Percentiles rank a stretch among this genome's conserved stretches.
phyloP scores from a whole-genome alignment of 768 basidiomycete genomes.

The Naematelia aurantialba region DNA sequence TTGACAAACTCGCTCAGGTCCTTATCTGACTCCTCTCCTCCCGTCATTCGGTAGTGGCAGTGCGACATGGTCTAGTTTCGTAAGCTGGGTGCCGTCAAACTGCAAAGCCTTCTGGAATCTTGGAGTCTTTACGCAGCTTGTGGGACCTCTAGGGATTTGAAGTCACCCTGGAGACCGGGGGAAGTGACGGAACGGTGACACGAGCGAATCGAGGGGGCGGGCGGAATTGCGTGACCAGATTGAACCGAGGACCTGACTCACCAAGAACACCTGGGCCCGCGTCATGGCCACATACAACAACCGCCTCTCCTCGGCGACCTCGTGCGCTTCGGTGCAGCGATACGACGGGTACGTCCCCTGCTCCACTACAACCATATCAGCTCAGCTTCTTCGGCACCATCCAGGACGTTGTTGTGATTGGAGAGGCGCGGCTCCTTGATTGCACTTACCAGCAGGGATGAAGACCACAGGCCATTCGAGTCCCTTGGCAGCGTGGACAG shows the following conservation, averaged over 20 bases:
- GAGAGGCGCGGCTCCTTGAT: not conserved
- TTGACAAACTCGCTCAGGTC: constrained; percentile 62
- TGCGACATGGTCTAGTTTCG: constrained; percentile 35
- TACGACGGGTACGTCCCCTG: constrained; percentile 71
- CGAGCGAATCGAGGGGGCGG: too few species aligned
- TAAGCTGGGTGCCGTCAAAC: too few species aligned
- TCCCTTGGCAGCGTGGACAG: constrained; percentile 86
- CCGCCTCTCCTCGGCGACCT: constrained; percentile 77
- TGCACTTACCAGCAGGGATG: constrained; percentile 45
- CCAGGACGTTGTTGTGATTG: too few species aligned
- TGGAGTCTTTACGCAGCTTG: too few species aligned
- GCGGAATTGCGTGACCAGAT: too few species aligned
- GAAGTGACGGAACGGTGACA: too few species aligned
- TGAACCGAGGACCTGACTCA: too few species aligned
- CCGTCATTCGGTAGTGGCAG: constrained; percentile 45
- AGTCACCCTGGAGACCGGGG: too few species aligned
- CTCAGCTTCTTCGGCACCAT: too few species aligned
- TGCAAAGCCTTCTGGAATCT: too few species aligned
- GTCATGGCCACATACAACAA: constrained; percentile 86
- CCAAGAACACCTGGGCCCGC: constrained; percentile 68
- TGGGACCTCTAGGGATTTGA: not conserved
- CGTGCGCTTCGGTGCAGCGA: constrained; percentile 58
- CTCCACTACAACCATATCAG: constrained; percentile 57
- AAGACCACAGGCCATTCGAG: constrained; percentile 90
- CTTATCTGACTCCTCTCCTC: constrained; percentile 58